Evolutionary conservation across 2,329 filamentous ascomycete species (phyloP).

Genomic region (Hymenoscyphus albidus): DNA sequence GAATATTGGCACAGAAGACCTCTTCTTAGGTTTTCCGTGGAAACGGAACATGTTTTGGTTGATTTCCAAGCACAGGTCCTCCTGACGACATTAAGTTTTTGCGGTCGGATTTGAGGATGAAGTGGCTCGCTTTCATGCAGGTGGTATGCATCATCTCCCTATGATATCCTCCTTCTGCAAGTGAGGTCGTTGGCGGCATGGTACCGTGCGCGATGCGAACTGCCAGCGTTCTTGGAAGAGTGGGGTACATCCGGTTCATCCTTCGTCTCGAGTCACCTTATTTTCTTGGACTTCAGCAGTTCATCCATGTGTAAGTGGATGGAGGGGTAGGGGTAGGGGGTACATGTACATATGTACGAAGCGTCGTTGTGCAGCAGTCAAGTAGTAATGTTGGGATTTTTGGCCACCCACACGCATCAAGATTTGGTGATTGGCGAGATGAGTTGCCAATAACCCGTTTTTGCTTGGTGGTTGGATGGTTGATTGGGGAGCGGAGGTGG

Average conservation of each 20-base stretch:
- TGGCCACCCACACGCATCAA: background rate
- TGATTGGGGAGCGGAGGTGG: background rate
- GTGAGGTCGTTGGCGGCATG: background rate
- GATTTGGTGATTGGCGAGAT: background rate
- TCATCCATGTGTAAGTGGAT: constrained; percentile 1
- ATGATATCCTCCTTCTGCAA: background rate
- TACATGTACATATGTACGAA: constrained; percentile 2
- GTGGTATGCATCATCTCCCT: constrained; percentile 4
- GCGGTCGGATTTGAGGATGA: background rate
- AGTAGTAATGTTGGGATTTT: background rate
- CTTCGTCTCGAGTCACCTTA: constrained; percentile 3
- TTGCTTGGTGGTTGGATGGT: background rate
- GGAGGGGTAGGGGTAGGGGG: background rate
- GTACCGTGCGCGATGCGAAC: constrained; percentile 2
- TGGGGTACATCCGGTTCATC: background rate
- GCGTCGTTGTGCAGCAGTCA: background rate
- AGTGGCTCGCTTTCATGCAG: background rate
- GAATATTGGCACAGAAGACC: background rate
- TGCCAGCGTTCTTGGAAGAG: background rate
- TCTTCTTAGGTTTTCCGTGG: background rate
- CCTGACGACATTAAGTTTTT: background rate
- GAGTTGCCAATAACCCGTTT: background rate
- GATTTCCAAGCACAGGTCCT: background rate
- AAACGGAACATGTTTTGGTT: background rate
- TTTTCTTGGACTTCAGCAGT: background rate